Base-by-base conservation (phyloP, 2,329 filamentous ascomycete genomes). In the Calcarisporium arbuscula region DNA sequence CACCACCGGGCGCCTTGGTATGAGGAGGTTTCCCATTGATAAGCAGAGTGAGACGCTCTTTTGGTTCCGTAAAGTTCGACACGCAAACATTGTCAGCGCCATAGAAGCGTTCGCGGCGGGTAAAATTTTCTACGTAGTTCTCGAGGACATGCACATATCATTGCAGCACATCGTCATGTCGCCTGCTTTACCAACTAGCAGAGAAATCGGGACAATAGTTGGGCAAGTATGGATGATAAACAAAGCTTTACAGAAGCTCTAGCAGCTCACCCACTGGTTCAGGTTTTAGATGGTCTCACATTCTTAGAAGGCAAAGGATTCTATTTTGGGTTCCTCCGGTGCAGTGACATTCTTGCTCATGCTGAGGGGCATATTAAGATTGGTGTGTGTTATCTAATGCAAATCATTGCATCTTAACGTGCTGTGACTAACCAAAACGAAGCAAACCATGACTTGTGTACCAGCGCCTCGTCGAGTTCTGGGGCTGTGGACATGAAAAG, bases 171-270 rank as follows among this genome's bases (percentile, higher is more conserved):
- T 31, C 16, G 29, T 31, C 14, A 31, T 18, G 19, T 31, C 29
- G 12, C n/a, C 19, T 31, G 19, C 29, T 8, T 31, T 31, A n/a
- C 29, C 29, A 22, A 11, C 12, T 14, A 31, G 29, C 19, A 31
- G 23, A 19, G 18, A 31, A 17, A 31, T 31, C 19, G 29, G 17
- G n/a, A 31, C 29, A 6, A 31, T 31, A 20, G 6, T n/a, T 21
- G 29, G 29, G 16, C 19, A 31, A 20, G 29, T 31, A n/a, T 21
- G 19, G n/a, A n/a, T n/a, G n/a, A n/a, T n/a, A n/a, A n/a, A n/a
- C n/a, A n/a, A n/a, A n/a, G n/a, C n/a, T n/a, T n/a, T n/a, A n/a
- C n/a, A 31, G 29, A 31, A 31, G n/a, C n/a, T 22, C 19, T 6
- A n/a, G 20, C 16, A 20, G 7, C 15, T 14, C 8, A 31, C 10